Percentiles rank a stretch among this genome's conserved stretches.
Evolutionary conservation across 805 yeast species (phyloP).

Genomic region (Candida ficus): DNA sequence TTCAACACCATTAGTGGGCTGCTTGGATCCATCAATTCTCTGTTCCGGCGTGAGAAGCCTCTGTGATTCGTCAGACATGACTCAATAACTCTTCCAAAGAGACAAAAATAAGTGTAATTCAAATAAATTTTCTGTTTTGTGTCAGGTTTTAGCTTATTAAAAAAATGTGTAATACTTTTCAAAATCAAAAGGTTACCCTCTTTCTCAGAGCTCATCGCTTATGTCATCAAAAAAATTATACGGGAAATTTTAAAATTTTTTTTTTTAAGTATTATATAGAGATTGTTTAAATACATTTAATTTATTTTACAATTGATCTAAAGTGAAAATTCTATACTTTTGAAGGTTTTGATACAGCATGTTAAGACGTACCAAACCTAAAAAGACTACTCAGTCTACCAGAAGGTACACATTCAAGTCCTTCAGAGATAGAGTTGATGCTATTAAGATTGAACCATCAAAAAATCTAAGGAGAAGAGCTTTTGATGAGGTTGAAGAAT

Average conservation of each 20-base stretch:
- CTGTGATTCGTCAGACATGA: conserved; percentile 1
- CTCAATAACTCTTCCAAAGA: too few species aligned
- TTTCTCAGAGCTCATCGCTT: conserved; percentile 7
- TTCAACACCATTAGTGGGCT: too few species aligned
- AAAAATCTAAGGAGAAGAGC: conserved; percentile 51
- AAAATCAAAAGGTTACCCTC: conserved; percentile 2
- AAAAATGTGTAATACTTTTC: too few species aligned
- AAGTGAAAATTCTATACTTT: too few species aligned
- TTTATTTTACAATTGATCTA: too few species aligned
- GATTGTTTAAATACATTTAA: background rate
- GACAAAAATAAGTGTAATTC: too few species aligned
- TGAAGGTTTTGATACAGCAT: too few species aligned
- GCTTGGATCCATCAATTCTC: too few species aligned
- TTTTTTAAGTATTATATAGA: background rate
- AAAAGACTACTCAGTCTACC: conserved; percentile 45
- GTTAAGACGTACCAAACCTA: conserved; percentile 22
- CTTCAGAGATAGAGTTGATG: conserved; percentile 79
- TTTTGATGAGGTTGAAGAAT: conserved; percentile 65
- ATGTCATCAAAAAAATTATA: background rate
- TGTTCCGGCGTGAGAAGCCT: background rate
- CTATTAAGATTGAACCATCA: conserved; percentile 76
- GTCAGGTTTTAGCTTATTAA: too few species aligned
- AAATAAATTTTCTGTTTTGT: background rate
- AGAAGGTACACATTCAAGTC: conserved; percentile 64
- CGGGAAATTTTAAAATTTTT: background rate